Evolutionary conservation across 2,329 filamentous ascomycete species (phyloP).

Genomic region (Colletotrichum scovillei): DNA sequence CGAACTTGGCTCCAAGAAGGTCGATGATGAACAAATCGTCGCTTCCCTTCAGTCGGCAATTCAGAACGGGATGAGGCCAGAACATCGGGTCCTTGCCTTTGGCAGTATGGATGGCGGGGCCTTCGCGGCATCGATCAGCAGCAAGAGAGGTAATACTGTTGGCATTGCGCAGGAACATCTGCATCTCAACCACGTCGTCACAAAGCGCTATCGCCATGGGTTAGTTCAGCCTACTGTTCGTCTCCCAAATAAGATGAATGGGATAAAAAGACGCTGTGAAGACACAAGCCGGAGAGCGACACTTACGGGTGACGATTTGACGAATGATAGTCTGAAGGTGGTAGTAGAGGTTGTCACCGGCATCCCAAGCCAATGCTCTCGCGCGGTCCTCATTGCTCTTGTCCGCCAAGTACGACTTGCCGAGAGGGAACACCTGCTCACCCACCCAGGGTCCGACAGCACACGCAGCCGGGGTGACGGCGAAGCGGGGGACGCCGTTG

Average conservation of each 20-base stretch:
- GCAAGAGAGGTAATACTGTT: background rate
- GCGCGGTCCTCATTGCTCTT: background rate
- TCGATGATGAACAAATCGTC: conserved; percentile 28
- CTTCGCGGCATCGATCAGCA: conserved; percentile 12
- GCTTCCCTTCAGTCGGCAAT: conserved; percentile 5
- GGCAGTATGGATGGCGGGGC: background rate
- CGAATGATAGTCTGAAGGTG: conserved; percentile 27
- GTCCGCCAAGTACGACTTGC: background rate
- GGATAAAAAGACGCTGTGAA: background rate
- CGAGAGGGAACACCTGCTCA: background rate
- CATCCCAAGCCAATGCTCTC: conserved; percentile 26
- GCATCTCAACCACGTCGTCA: conserved; percentile 25
- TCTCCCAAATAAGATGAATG: background rate
- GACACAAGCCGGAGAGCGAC: background rate
- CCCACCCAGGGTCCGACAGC: conserved; percentile 12
- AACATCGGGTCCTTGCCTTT: conserved; percentile 36
- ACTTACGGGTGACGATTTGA: conserved; percentile 18
- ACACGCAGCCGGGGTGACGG: background rate
- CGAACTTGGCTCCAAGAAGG: conserved; percentile 23
- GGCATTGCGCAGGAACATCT: conserved; percentile 32
- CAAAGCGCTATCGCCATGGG: conserved; percentile 18
- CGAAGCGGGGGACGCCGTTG: background rate
- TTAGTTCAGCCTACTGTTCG: background rate
- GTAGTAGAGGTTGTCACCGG: conserved; percentile 27
- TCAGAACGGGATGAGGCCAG: conserved; percentile 35